Percentiles rank a stretch among this genome's conserved stretches.
Evolutionary conservation across 371 early-diverging fungal species (phyloP).

Genomic region (Mortierella sp.): DNA sequence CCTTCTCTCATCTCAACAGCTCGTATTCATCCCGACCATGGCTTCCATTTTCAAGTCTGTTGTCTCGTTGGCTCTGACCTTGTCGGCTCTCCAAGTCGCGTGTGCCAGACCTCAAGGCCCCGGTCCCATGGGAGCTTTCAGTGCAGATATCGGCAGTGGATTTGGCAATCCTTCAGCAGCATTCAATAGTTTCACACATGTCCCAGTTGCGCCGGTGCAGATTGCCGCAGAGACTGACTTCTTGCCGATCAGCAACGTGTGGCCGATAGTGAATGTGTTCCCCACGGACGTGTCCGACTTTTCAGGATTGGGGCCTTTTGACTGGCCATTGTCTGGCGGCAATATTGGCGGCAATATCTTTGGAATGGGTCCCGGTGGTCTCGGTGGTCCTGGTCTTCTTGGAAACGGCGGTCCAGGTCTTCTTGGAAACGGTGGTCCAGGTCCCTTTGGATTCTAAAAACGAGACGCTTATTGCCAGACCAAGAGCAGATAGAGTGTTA

Average conservation of each 20-base stretch:
- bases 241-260: conserved; percentile 29
- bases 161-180: not conserved
- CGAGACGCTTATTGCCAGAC: too few relatives aligned
- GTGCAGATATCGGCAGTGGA: not conserved
- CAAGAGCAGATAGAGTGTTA: too few relatives aligned
- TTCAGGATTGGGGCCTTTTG: conserved; percentile 1
- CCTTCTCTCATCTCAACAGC: too few relatives aligned
- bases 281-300: conserved; percentile 20
- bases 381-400: too few relatives aligned
- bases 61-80: conserved; percentile 6
- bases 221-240: conserved; percentile 34
- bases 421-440: too few relatives aligned
- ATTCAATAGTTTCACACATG: not conserved
- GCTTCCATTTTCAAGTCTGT: conserved; percentile 15
- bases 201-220: conserved; percentile 21
- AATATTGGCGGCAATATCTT: too few relatives aligned
- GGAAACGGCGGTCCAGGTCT: too few relatives aligned
- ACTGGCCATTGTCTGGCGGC: too few relatives aligned
- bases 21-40: not conserved
- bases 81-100: not conserved
- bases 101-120: not conserved
- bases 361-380: too few relatives aligned
- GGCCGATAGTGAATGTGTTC: conserved; percentile 22
- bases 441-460: too few relatives aligned
- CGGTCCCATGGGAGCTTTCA: not conserved